Evolutionary conservation across 495 filamentous ascomycete genomes (phyloP).

Genomic region (Rhypophila decipiens): DNA sequence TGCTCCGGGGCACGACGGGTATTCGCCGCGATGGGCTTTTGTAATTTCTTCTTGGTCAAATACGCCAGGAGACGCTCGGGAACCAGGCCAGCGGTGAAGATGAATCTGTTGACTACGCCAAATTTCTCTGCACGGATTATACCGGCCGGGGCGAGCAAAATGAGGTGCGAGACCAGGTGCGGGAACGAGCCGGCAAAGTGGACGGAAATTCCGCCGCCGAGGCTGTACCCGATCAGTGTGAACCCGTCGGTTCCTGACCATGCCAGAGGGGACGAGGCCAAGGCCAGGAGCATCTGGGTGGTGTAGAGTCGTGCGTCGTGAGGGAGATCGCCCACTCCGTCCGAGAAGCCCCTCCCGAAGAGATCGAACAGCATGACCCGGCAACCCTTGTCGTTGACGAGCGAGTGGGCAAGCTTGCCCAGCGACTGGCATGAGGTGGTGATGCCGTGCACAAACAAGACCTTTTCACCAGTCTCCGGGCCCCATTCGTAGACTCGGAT

Average conservation of each 20-base stretch:
- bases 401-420: slow-evolving; percentile 56
- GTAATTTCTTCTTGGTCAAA: slow-evolving; percentile 31
- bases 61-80: slow-evolving; percentile 31
- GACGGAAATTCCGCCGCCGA: slow-evolving; percentile 73
- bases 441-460: slow-evolving; percentile 81
- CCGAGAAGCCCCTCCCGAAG: slow-evolving; percentile 74
- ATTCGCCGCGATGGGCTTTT: slow-evolving; percentile 31
- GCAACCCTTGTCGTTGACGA: slow-evolving; percentile 64
- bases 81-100: slow-evolving; percentile 52
- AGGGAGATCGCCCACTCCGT: slow-evolving; percentile 57
- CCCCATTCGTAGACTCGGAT: slow-evolving; percentile 88
- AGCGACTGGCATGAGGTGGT: slow-evolving; percentile 74
- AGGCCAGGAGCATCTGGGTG: slow-evolving; percentile 63
- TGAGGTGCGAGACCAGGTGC: slow-evolving; percentile 54
- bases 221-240: slow-evolving; percentile 72
- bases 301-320: slow-evolving; percentile 72
- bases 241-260: slow-evolving; percentile 60
- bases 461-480: slow-evolving; percentile 69
- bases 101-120: slow-evolving; percentile 48
- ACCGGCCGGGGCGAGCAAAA: slow-evolving; percentile 71
- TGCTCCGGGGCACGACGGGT: slow-evolving; percentile 10
- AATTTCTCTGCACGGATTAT: slow-evolving; percentile 62
- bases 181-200: slow-evolving; percentile 71
- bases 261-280: slow-evolving; percentile 61
- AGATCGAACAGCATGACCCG: slow-evolving; percentile 79